A percentile compares a stretch with the other conserved stretches of the same genome.
Conservation (phyloP, 176 grass and related monocot species). For the Urochloa ruziziensis region DNA sequence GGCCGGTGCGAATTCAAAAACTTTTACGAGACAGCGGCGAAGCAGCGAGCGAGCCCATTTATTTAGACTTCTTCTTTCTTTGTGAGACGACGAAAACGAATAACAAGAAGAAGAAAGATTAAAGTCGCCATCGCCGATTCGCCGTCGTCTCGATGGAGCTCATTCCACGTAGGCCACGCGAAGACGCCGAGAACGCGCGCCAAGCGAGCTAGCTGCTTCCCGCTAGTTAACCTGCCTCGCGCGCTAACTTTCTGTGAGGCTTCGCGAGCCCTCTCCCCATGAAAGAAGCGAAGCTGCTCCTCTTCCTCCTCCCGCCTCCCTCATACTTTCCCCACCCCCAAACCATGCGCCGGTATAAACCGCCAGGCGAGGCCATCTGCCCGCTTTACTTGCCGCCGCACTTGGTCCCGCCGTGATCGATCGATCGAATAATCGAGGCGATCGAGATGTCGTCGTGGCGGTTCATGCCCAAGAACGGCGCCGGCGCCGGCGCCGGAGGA, state of each 20-base stretch:
- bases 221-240: neutral
- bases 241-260: constrained; percentile 38
- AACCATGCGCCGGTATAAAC: constrained; percentile 34
- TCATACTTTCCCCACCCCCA: neutral
- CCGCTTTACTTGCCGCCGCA: neutral
- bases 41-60: neutral
- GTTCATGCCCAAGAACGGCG: constrained; percentile 23
- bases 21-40: constrained; percentile 8
- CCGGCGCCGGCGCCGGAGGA: neutral
- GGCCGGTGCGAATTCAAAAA: neutral
- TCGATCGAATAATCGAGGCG: neutral
- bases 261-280: constrained; percentile 35
- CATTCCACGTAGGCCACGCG: constrained; percentile 25
- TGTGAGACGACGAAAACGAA: neutral
- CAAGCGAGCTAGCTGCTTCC: neutral
- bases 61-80: neutral
- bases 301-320: constrained; percentile 39
- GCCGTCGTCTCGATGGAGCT: neutral
- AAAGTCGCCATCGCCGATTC: neutral
- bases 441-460: constrained; percentile 20
- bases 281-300: constrained; percentile 30
- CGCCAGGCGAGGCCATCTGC: neutral
- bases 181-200: constrained; percentile 54
- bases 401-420: neutral
- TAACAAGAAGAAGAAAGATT: neutral